A percentile compares a stretch with the other conserved stretches of the same genome.
These are phyloP conservation scores for Colletotrichum nymphaeae DNA, from an alignment of 2,329 filamentous ascomycete species.

Conservation along the genomic window DNA sequence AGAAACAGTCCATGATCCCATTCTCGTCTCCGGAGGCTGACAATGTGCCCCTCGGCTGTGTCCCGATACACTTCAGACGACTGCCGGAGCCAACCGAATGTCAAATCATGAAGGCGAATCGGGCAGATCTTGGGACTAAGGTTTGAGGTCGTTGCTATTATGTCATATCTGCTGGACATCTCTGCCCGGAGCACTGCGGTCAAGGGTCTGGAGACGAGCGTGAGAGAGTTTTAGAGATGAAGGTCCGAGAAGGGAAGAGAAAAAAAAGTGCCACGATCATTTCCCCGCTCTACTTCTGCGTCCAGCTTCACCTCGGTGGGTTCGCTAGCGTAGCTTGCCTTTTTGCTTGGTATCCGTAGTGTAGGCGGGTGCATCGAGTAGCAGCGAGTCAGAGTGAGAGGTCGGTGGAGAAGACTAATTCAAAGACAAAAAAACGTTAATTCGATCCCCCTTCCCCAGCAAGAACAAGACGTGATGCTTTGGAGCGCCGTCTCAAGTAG, in stretches of 20 bases:
- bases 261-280: conserved; percentile 2
- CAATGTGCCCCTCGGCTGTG: background rate
- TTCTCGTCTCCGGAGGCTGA: background rate
- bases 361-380: background rate
- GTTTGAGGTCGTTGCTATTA: conserved; percentile 9
- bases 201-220: background rate
- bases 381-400: conserved; percentile 24
- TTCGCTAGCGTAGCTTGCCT: conserved; percentile 13
- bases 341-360: background rate
- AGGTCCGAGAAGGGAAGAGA: background rate
- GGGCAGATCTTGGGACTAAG: background rate
- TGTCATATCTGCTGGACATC: conserved; percentile 6
- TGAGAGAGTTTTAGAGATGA: background rate
- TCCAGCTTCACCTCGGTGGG: conserved; percentile 23
- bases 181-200: background rate
- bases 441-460: conserved; percentile 3
- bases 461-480: conserved; percentile 14
- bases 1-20: background rate
- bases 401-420: conserved; percentile 23
- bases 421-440: conserved; percentile 27
- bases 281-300: background rate
- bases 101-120: background rate
- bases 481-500: conserved; percentile 25
- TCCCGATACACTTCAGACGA: conserved; percentile 8
- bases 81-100: conserved; percentile 21